These are phyloP conservation scores for Closterium sp. DNA, from an alignment of 139 green algal species.

Conservation along the genomic window DNA sequence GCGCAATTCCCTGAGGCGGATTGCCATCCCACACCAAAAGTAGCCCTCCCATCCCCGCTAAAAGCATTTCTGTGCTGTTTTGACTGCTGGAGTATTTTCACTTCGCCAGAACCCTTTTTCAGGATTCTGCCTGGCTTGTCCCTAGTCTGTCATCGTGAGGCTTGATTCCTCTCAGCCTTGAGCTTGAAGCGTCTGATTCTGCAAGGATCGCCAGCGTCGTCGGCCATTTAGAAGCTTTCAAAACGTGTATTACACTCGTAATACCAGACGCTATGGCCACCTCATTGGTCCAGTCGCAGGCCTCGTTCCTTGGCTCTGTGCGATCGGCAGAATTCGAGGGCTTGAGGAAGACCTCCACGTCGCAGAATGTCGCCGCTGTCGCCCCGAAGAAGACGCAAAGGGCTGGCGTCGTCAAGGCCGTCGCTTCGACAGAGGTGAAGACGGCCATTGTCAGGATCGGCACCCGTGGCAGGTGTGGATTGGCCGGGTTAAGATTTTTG, in stretches of 20 bases:
- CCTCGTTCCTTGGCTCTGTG: background rate
- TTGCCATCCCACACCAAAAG: background rate
- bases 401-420: background rate
- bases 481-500: too few relatives aligned
- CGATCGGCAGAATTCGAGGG: background rate
- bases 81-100: background rate
- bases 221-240: background rate
- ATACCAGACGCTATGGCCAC: background rate
- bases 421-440: background rate
- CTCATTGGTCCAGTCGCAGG: background rate
- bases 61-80: background rate
- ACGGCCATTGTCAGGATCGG: constrained; percentile 19
- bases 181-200: background rate
- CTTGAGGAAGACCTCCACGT: background rate
- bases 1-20: background rate
- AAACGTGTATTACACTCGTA: background rate
- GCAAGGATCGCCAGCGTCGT: background rate
- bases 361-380: background rate
- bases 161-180: background rate
- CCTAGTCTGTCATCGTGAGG: background rate
- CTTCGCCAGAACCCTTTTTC: background rate
- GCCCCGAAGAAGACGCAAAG: background rate
- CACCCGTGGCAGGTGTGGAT: constrained; percentile 16
- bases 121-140: background rate
- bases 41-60: background rate